These are phyloP conservation scores for Schizochytrium sp. DNA, from an alignment of 108 stramenopile genomes.

Conservation along the genomic window DNA sequence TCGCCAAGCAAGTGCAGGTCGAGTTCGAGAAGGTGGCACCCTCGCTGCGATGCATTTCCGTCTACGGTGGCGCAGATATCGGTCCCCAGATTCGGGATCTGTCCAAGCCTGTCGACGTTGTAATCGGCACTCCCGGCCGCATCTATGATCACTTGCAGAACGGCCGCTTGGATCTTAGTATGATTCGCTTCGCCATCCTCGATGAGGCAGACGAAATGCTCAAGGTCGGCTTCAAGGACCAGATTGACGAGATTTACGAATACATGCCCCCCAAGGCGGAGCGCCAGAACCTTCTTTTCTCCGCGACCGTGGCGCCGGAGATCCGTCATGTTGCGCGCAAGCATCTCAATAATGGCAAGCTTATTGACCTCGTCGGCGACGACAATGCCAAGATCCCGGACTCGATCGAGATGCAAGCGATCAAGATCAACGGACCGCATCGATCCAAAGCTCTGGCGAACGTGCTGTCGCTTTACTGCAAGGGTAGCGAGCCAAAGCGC, in stretches of 20 bases:
- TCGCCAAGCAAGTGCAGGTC: constrained; percentile 89
- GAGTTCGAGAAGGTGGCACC: constrained; percentile 58
- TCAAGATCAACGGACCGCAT: not conserved
- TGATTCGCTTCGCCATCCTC: constrained; percentile 72
- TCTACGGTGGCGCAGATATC: constrained; percentile 95
- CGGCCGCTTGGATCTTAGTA: constrained; percentile 70
- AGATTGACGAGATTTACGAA: constrained; percentile 83
- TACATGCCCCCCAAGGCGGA: constrained; percentile 53
- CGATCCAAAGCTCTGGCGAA: not conserved
- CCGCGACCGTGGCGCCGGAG: constrained; percentile 94
- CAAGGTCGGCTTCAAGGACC: constrained; percentile 98
- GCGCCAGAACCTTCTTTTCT: constrained; percentile 83
- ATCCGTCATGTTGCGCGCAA: constrained; percentile 73
- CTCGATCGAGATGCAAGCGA: constrained; percentile 53
- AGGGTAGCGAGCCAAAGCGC: not conserved
- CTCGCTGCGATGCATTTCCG: constrained; percentile 61
- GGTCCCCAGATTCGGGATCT: constrained; percentile 74
- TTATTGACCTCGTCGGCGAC: constrained; percentile 82
- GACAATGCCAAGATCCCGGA: constrained; percentile 66
- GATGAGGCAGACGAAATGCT: constrained; percentile 99
- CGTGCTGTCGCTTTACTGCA: not conserved
- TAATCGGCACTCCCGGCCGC: constrained; percentile 96
- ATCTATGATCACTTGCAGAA: constrained; percentile 88
- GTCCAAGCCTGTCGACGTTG: constrained; percentile 71
- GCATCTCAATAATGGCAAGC: constrained; percentile 71